phyloP scores from a whole-genome alignment of 352 stramenopile genomes.

The Pythium utonaiense region DNA sequence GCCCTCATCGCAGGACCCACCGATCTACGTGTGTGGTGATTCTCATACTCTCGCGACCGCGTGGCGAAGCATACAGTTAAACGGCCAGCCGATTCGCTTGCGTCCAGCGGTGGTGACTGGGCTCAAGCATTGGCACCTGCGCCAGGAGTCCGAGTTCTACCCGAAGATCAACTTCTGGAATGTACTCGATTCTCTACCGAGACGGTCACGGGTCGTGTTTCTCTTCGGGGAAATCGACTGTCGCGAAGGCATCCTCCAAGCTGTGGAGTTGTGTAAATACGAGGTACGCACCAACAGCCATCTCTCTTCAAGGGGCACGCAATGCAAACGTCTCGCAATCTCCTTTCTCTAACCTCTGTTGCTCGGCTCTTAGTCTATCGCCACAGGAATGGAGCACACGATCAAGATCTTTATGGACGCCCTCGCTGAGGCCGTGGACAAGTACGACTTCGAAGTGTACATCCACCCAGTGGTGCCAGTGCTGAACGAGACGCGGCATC shows the following conservation, averaged over 20 bases:
- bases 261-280: conserved; percentile 87
- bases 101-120: conserved; percentile 86
- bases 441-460: conserved; percentile 63
- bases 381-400: conserved; percentile 78
- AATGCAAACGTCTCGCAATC: too few relatives aligned
- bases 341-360: too few relatives aligned
- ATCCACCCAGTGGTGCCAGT: conserved; percentile 90
- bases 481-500: conserved; percentile 75
- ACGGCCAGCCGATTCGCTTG: conserved; percentile 21
- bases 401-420: conserved; percentile 80
- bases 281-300: conserved; percentile 34
- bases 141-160: conserved; percentile 86
- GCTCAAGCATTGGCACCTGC: conserved; percentile 93
- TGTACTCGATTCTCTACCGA: conserved; percentile 52
- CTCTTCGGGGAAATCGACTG: conserved; percentile 96
- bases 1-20: not conserved
- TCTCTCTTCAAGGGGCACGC: too few relatives aligned
- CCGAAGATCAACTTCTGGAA: conserved; percentile 90
- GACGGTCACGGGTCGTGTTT: conserved; percentile 77
- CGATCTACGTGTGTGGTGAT: conserved; percentile 89
- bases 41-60: conserved; percentile 88
- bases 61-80: conserved; percentile 65
- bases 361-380: too few relatives aligned
- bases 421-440: conserved; percentile 40
- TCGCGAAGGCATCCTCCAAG: conserved; percentile 88